These are phyloP conservation scores for Phaeosphaeria sp. DNA, from an alignment of 2,329 filamentous ascomycete genomes.

Conservation along the genomic window DNA sequence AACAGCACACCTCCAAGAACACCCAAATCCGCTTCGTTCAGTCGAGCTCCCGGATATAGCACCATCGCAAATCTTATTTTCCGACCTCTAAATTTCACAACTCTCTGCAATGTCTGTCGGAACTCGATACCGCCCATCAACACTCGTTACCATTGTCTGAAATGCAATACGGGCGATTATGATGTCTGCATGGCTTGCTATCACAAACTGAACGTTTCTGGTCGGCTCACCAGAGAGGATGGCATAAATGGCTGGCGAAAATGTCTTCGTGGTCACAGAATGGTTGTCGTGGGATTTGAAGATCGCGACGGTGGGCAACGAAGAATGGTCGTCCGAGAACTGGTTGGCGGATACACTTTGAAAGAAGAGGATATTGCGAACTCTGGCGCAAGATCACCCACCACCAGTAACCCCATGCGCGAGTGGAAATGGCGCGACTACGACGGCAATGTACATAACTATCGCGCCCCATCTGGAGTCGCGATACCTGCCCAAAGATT, in stretches of 20 bases:
- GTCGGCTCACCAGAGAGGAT: slow-evolving; percentile 75
- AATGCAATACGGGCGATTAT: slow-evolving; percentile 81
- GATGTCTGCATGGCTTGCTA: slow-evolving; percentile 87
- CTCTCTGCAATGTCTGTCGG: slow-evolving; percentile 79
- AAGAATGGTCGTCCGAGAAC: slow-evolving; percentile 71
- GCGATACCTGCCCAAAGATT: slow-evolving; percentile 50
- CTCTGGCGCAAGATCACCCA: slow-evolving; percentile 9
- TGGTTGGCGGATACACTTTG: slow-evolving; percentile 78
- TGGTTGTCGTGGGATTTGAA: slow-evolving; percentile 80
- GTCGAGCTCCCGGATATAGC: slow-evolving; percentile 40
- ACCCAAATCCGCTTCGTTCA: slow-evolving; percentile 53
- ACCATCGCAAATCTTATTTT: slow-evolving; percentile 56
- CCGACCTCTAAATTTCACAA: slow-evolving; percentile 73
- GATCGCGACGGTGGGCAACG: slow-evolving; percentile 71
- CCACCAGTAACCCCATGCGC: slow-evolving; percentile 4
- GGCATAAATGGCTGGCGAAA: slow-evolving; percentile 82
- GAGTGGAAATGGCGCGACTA: slow-evolving; percentile 45
- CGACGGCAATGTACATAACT: slow-evolving; percentile 37
- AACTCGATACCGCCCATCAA: slow-evolving; percentile 72
- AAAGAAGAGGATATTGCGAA: slow-evolving; percentile 60
- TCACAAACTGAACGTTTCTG: slow-evolving; percentile 65
- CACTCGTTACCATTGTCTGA: slow-evolving; percentile 79
- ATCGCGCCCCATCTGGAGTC: slow-evolving; percentile 10
- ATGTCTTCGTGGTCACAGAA: slow-evolving; percentile 80
- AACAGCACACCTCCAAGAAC: slow-evolving; percentile 47